Evolutionary conservation across 2,329 filamentous ascomycete genomes (phyloP).

Genomic region (Fusarium sp.): DNA sequence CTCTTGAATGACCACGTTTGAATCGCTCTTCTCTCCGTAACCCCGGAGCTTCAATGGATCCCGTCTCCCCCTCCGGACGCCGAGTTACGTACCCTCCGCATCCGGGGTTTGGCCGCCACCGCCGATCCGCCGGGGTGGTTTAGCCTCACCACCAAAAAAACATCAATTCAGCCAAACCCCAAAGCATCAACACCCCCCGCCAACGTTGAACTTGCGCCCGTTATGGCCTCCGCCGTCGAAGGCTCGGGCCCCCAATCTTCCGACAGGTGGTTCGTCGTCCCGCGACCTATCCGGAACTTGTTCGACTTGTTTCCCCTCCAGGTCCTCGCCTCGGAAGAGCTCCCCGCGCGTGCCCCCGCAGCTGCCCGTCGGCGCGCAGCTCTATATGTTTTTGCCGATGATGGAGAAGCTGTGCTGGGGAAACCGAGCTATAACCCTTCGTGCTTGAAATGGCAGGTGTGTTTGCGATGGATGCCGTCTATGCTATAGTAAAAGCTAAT

Average conservation of each 20-base stretch:
- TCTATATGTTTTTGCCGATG: constrained; percentile 82
- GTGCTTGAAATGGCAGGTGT: constrained; percentile 96
- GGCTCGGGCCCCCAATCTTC: constrained; percentile 16
- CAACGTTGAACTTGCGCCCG: background rate
- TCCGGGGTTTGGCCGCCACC: constrained; percentile 35
- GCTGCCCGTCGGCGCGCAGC: constrained; percentile 61
- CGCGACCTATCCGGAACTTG: constrained; percentile 80
- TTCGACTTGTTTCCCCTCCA: constrained; percentile 87
- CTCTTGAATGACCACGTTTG: background rate
- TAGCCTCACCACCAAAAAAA: constrained; percentile 25
- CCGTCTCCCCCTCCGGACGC: background rate
- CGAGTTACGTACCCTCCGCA: constrained; percentile 33
- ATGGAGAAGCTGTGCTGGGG: constrained; percentile 69
- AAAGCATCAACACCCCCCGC: background rate
- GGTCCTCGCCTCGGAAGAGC: constrained; percentile 79
- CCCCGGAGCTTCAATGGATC: background rate
- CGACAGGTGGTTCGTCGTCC: constrained; percentile 67
- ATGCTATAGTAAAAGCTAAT: background rate
- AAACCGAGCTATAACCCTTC: constrained; percentile 88
- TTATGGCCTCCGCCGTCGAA: constrained; percentile 33
- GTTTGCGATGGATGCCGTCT: constrained; percentile 36
- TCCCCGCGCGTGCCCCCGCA: constrained; percentile 70
- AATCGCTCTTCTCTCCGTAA: background rate
- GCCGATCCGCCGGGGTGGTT: constrained; percentile 24
- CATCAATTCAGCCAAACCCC: too few species aligned